Conservation (phyloP, 1,139 yeast species). For the Candida sanyaensis region DNA sequence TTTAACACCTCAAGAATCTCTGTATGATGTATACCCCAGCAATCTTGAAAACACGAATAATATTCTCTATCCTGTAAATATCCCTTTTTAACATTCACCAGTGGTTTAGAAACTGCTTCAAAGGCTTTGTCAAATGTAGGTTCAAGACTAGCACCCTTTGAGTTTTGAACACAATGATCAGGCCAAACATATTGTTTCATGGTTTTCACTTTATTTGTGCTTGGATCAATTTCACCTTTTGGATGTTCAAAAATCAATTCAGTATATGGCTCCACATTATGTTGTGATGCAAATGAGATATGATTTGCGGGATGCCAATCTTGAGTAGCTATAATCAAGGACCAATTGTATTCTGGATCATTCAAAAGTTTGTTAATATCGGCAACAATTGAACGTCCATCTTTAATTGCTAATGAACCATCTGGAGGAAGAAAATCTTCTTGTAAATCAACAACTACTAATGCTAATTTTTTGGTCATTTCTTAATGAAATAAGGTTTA, state of each 20-base stretch:
- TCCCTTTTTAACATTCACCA: slow-evolving; percentile 66
- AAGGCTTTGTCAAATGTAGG: slow-evolving; percentile 33
- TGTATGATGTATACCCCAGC: slow-evolving; percentile 73
- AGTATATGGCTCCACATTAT: slow-evolving; percentile 56
- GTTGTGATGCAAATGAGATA: slow-evolving; percentile 77
- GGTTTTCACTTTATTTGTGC: slow-evolving; percentile 25
- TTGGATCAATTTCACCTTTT: slow-evolving; percentile 26
- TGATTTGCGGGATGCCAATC: slow-evolving; percentile 91
- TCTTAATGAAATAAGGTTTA: not conserved
- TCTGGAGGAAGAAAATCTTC: slow-evolving; percentile 80
- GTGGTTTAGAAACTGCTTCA: slow-evolving; percentile 27
- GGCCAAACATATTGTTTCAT: slow-evolving; percentile 75
- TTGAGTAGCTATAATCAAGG: slow-evolving; percentile 66
- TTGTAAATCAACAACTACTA: slow-evolving; percentile 78
- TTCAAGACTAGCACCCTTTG: slow-evolving; percentile 68
- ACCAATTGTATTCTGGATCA: slow-evolving; percentile 51
- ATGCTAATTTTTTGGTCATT: slow-evolving; percentile 37
- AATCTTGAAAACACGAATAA: slow-evolving; percentile 86
- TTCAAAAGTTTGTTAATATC: slow-evolving; percentile 45
- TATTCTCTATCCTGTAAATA: slow-evolving; percentile 71
- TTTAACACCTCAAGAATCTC: slow-evolving; percentile 55
- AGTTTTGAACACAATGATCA: slow-evolving; percentile 78
- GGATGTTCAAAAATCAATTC: slow-evolving; percentile 57
- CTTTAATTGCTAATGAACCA: slow-evolving; percentile 73
- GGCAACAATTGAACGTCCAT: slow-evolving; percentile 63